A percentile compares a stretch with the other conserved stretches of the same genome.
Evolutionary conservation across 202 grass and related monocot genomes (phyloP).

Genomic region (Dendrocalamus latiflorus): DNA sequence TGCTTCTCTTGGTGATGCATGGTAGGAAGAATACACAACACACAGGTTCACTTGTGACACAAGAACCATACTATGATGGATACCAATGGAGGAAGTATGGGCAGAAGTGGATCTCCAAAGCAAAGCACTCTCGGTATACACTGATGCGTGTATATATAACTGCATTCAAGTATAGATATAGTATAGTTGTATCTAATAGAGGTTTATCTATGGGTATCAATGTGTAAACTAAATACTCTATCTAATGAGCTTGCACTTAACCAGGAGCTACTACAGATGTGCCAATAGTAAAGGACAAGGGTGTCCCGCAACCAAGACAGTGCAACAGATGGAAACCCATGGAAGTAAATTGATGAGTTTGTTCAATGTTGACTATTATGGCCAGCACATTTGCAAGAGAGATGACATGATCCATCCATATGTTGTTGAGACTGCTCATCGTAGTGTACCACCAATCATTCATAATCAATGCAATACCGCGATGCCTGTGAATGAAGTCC

Average conservation of each 20-base stretch:
- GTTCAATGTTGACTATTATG: neutral
- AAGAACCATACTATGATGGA: constrained; percentile 36
- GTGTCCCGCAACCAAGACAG: too few relatives aligned
- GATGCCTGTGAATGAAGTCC: neutral
- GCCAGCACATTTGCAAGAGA: constrained; percentile 1
- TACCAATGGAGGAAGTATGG: constrained; percentile 59
- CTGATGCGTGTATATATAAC: neutral
- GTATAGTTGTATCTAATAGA: neutral
- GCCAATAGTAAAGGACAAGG: constrained; percentile 12
- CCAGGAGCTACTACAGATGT: constrained; percentile 34
- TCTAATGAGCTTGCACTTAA: neutral
- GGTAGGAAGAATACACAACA: too few relatives aligned
- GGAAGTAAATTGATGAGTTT: neutral
- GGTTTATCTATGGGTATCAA: neutral
- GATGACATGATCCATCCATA: neutral
- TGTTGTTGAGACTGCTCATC: neutral
- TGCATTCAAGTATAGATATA: neutral
- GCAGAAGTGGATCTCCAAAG: constrained; percentile 47
- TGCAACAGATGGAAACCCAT: neutral
- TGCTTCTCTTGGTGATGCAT: too few relatives aligned
- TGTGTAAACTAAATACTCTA: neutral
- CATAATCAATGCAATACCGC: neutral
- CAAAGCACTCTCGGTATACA: constrained; percentile 36
- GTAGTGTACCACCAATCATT: neutral
- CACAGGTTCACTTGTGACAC: too few relatives aligned